Base-by-base conservation (phyloP, 139 green algal genomes). In the Auxenochlorella pyrenoidosa region DNA sequence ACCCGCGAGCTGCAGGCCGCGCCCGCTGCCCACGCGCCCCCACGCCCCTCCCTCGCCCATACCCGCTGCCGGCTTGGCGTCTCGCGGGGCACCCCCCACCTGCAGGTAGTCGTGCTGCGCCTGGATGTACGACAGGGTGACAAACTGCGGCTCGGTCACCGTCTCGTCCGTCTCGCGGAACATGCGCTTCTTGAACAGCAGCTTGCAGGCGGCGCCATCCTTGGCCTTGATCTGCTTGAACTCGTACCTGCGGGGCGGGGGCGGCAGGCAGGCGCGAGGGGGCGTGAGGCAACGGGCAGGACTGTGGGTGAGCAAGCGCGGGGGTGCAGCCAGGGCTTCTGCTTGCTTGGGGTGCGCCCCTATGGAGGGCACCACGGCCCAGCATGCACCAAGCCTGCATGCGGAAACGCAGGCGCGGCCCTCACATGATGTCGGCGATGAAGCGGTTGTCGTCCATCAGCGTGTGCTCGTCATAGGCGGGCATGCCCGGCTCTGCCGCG, bases 141-240 rank as follows among this genome's bases (percentile, higher is more conserved):
- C 88, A 86, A 99, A 99, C 88, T 97, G 93, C 13, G 96, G 95
- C 91, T 99, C 97, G 15, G 93, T 97, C 72, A 99, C 96, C 21
- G 93, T 93, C 92, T 99, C 97, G 90, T 99, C 97, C 0, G 96
- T 97, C 88, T 99, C 97, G 30, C 96, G 84, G 90, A 94, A 94
- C 94, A 99, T 98, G 87, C 95, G 94, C 93, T 99, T 99, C 94
- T 99, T 99, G 94, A 99, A 99, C 73, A 99, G 90, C 70, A 99
- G 89, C 43, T 92, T 91, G 82, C 41, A 21, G 36, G 76, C 28
- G 22, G 34, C 19, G 32, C 82, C 82, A 40, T 91, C 91, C 87
- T 89, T 89, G 59, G 75, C 47, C 91, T 95, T 95, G 83, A 78
- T 83, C 32, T 90, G 80, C 84, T 96, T 95, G 87, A 98, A 93